Base-by-base conservation (phyloP, 495 filamentous ascomycete genomes). In the Staphylotrichum tortipilum region DNA sequence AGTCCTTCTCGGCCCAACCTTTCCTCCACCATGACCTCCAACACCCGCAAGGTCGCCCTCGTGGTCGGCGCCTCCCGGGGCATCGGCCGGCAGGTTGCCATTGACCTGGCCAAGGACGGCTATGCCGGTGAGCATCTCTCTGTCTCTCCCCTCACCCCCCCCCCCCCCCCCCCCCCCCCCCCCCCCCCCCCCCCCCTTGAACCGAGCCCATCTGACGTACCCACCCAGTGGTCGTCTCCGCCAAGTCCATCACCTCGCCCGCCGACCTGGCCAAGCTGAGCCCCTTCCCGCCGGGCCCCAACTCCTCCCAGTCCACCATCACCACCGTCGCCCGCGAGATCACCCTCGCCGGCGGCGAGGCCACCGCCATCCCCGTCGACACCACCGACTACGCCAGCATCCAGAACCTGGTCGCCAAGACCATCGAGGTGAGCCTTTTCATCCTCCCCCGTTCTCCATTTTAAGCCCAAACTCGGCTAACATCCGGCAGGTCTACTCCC, bases 241-340 rank as follows among this genome's bases (percentile, higher is more conserved):
- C 86, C n/a, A 92, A 90, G 63, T 83, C 82, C 38, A 83, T 77
- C 9, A 89, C 83, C 38, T 71, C 84, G 57, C 75, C 76, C 4
- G 86, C 83, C 44, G 75, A 83, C 58, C 77, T 83, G 18, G 60
- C 60, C 50, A 70, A 62, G 45, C 64, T 68, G 28, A 58, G 55
- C 5, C 79, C 83, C 4, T 90, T 90, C 61, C 85, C 87, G 3
- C 88, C 88, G 0, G 75, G 91, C 58, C 88, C 88, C n/a, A 90
- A 92, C 64, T 89, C 86, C 17, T 62, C 67, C 2, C 58, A 76
- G 28, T 91, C 87, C 29, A 94, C 88, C 15, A 88, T 94, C 69
- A 86, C 71, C 65, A 94, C 88, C 6, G 88, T 94, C 39, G 83
- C 73, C 55, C 81, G 82, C 30, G 88, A 94, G 61, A 94, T 92